These are phyloP conservation scores for Aspergillus pseudoterreus DNA, from an alignment of 2,329 filamentous ascomycete species.

Conservation along the genomic window DNA sequence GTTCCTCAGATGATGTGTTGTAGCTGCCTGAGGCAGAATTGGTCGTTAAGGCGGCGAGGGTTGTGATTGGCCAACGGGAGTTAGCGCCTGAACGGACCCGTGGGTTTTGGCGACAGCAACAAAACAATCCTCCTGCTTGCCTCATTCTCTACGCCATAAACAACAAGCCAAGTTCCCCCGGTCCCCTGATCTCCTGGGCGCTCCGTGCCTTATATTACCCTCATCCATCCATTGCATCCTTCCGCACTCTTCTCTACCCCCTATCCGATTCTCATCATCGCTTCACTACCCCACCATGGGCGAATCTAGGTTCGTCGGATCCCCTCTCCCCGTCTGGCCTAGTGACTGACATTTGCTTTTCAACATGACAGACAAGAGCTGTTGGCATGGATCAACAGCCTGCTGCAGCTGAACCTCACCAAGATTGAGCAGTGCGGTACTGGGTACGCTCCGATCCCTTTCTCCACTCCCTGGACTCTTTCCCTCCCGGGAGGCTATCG, in stretches of 20 bases:
- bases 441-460: conserved; percentile 59
- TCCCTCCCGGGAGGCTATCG: background rate
- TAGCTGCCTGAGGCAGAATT: conserved; percentile 4
- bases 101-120: conserved; percentile 26
- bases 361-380: conserved; percentile 77
- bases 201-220: conserved; percentile 1
- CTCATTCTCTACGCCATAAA: conserved; percentile 14
- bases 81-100: conserved; percentile 20
- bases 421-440: conserved; percentile 99
- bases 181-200: background rate
- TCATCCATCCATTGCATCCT: conserved; percentile 3
- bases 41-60: background rate
- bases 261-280: conserved; percentile 1
- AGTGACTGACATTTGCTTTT: conserved; percentile 7
- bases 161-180: conserved; percentile 3
- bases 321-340: conserved; percentile 12
- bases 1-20: background rate
- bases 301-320: conserved; percentile 56
- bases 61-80: conserved; percentile 15
- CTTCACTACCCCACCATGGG: conserved; percentile 51
- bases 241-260: background rate
- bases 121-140: conserved; percentile 17
- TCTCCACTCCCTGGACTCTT: background rate
- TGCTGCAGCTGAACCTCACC: conserved; percentile 95
- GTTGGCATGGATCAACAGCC: conserved; percentile 92